A percentile compares a stretch with the other conserved stretches of the same genome.
phyloP scores from a whole-genome alignment of 768 basidiomycete species.

The Suillus decipiens region DNA sequence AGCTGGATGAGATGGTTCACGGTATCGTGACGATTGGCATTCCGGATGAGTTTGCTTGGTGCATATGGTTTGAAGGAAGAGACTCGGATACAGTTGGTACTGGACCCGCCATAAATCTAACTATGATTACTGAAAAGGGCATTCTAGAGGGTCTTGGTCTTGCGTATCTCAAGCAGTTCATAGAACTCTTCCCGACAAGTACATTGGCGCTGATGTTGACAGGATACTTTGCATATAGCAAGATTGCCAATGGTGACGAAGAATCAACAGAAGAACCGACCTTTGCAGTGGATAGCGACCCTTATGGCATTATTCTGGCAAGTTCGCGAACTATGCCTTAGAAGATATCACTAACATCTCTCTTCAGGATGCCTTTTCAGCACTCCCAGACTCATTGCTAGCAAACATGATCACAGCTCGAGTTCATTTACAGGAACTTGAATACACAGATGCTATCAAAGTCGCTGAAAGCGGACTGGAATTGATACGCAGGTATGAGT shows the following conservation, averaged over 20 bases:
- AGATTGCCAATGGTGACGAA: slow-evolving; percentile 44
- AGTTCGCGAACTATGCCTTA: slow-evolving; percentile 20
- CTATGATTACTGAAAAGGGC: slow-evolving; percentile 10
- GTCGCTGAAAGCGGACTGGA: slow-evolving; percentile 71
- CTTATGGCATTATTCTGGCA: slow-evolving; percentile 65
- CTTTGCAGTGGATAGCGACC: slow-evolving; percentile 44
- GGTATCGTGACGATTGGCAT: slow-evolving; percentile 78
- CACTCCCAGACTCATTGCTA: slow-evolving; percentile 57
- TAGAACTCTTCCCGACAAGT: slow-evolving; percentile 62
- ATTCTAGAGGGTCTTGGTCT: slow-evolving; percentile 62
- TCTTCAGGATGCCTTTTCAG: slow-evolving; percentile 55
- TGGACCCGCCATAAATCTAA: slow-evolving; percentile 22
- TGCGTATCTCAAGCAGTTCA: slow-evolving; percentile 57
- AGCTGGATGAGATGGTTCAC: slow-evolving; percentile 70
- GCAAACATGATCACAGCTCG: slow-evolving; percentile 67
- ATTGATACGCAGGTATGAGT: slow-evolving; percentile 53
- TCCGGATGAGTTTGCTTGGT: slow-evolving; percentile 84
- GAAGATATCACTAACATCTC: not conserved
- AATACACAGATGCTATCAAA: slow-evolving; percentile 73
- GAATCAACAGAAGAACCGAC: slow-evolving; percentile 25
- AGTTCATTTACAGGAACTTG: slow-evolving; percentile 65
- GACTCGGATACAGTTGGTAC: slow-evolving; percentile 69
- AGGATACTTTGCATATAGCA: slow-evolving; percentile 69
- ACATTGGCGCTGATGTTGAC: slow-evolving; percentile 56
- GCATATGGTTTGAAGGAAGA: slow-evolving; percentile 67